Base-by-base conservation (phyloP, 139 green algal species). In the Diplosphaera chodatii region DNA sequence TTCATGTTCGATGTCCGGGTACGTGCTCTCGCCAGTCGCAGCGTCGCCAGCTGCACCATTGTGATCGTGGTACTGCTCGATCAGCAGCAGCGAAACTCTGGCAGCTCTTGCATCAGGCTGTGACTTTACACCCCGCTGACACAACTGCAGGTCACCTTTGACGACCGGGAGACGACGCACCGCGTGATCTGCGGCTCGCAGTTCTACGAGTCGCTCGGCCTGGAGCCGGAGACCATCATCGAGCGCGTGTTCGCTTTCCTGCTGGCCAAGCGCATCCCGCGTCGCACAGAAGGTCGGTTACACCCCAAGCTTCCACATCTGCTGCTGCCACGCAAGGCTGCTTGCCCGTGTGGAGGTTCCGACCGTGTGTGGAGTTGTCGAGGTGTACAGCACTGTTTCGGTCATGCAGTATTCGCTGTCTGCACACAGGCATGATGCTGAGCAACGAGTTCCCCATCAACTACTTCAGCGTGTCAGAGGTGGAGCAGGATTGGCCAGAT, bases 381-480 rank as follows among this genome's bases (percentile, higher is more conserved):
- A n/a, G n/a, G n/a, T n/a, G n/a, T n/a, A n/a, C n/a, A n/a, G n/a
- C n/a, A n/a, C n/a, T n/a, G n/a, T n/a, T n/a, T n/a, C n/a, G n/a
- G n/a, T n/a, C n/a, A n/a, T n/a, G n/a, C n/a, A n/a, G n/a, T n/a
- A n/a, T n/a, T n/a, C n/a, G n/a, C n/a, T n/a, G n/a, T n/a, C n/a
- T n/a, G n/a, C n/a, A n/a, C n/a, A n/a, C n/a, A 82, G 87, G 88
- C 40, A 77, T 94, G 48, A 77, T 95, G 40, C 41, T 83, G 20
- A 82, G 71, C 56, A 75, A 68, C 55, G 78, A 95, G 64, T 97
- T 97, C 74, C 84, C 90, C 2, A 82, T 91, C 73, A 97, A 97
- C 86, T 97, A 97, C 83, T 97, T 97, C 67, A 80, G 82, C 21
- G 67, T 97, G 4, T 84, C 83, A 2, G 87, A 93, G 59, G 71